Evolutionary conservation across 352 stramenopile species (phyloP).

Genomic region (Thraustochytrium sp.): DNA sequence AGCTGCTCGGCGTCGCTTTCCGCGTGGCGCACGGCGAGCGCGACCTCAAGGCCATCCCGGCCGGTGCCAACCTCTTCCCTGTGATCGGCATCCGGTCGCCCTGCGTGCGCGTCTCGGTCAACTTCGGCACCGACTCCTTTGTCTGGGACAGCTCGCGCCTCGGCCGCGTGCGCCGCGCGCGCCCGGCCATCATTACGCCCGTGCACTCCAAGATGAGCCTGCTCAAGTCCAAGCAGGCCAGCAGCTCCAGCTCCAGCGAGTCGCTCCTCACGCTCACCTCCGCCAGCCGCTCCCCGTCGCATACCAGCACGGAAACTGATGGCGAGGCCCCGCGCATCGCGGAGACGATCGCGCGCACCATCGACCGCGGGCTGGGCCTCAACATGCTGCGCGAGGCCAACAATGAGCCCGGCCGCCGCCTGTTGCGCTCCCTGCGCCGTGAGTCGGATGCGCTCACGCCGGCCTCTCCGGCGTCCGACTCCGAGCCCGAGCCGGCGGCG

Average conservation of each 20-base stretch:
- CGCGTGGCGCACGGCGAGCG: not conserved
- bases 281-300: not conserved
- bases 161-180: not conserved
- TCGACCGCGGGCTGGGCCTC: not conserved
- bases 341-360: not conserved
- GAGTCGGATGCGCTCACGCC: not conserved
- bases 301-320: not conserved
- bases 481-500: not conserved
- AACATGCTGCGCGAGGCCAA: slow-evolving; percentile 6
- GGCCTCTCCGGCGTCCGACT: not conserved
- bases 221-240: not conserved
- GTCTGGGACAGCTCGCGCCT: not conserved
- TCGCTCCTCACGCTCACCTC: not conserved
- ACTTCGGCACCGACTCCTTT: slow-evolving; percentile 13
- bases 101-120: not conserved
- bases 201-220: not conserved
- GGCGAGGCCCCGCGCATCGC: not conserved
- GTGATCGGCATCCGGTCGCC: slow-evolving; percentile 1
- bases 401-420: not conserved
- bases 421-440: not conserved
- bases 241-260: not conserved
- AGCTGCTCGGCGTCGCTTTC: not conserved
- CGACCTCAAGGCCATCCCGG: not conserved
- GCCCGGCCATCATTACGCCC: not conserved
- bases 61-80: not conserved